These are phyloP conservation scores for Solanum hybrid DNA, from an alignment of 305 asterid species.

Conservation along the genomic window DNA sequence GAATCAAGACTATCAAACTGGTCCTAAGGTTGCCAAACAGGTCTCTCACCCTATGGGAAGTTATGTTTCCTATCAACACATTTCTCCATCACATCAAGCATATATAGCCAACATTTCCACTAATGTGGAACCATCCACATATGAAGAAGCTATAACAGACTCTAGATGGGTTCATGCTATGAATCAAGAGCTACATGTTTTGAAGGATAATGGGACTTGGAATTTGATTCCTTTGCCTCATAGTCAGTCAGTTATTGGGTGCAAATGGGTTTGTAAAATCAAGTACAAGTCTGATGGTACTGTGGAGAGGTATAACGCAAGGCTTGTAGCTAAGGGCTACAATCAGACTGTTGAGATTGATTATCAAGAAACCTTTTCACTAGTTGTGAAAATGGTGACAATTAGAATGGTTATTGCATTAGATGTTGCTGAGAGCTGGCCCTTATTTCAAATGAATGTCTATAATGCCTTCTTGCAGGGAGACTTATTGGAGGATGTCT, in stretches of 20 bases:
- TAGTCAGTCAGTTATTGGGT: too few relatives aligned
- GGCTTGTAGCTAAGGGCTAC: not conserved
- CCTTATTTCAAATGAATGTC: not conserved
- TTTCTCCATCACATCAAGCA: not conserved
- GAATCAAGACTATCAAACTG: not conserved
- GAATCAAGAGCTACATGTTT: not conserved
- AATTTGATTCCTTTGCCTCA: not conserved
- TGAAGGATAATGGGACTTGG: not conserved
- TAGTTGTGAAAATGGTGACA: not conserved
- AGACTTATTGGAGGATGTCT: not conserved
- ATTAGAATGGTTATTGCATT: not conserved
- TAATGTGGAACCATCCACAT: not conserved
- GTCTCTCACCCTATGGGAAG: not conserved
- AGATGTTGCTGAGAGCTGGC: not conserved
- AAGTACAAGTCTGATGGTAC: not conserved
- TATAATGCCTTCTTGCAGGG: not conserved
- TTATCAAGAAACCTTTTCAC: not conserved
- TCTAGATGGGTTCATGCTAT: not conserved
- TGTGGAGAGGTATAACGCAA: not conserved
- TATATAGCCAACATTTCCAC: not conserved
- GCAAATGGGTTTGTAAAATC: not conserved
- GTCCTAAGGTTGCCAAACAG: not conserved
- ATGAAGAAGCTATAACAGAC: too few relatives aligned
- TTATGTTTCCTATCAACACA: not conserved
- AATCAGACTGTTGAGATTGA: not conserved